Conservation (phyloP, 2,329 filamentous ascomycete genomes). For the Diaporthe nobilis region DNA sequence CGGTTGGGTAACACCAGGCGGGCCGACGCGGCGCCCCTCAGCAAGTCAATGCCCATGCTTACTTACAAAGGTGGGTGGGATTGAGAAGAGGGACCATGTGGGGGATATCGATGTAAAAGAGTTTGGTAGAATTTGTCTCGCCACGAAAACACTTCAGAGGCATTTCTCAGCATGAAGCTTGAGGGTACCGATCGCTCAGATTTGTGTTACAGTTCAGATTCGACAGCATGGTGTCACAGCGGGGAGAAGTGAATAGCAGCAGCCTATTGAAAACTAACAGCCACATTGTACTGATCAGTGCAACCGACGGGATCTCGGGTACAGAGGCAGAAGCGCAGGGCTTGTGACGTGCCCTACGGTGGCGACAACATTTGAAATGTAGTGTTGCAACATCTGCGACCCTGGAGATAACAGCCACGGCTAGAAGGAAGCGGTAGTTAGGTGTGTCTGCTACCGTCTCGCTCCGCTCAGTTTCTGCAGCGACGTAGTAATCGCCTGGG, state of each 20-base stretch:
- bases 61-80: not conserved
- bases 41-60: not conserved
- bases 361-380: not conserved
- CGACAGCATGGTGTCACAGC: not conserved
- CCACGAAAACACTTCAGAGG: not conserved
- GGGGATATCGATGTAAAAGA: not conserved
- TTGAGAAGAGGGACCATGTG: not conserved
- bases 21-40: constrained; percentile 22
- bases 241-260: not conserved
- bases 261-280: too few relatives aligned
- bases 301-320: not conserved
- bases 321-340: not conserved
- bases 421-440: not conserved
- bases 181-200: not conserved
- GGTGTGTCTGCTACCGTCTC: not conserved
- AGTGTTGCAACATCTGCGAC: not conserved
- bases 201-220: not conserved
- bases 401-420: not conserved
- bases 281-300: not conserved
- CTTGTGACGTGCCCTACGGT: not conserved
- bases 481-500: not conserved
- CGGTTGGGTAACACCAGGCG: constrained; percentile 17
- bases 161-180: not conserved
- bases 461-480: too few relatives aligned
- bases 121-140: too few relatives aligned